Conservation (phyloP, 352 stramenopile species). For the Phytophthora nicotianae region DNA sequence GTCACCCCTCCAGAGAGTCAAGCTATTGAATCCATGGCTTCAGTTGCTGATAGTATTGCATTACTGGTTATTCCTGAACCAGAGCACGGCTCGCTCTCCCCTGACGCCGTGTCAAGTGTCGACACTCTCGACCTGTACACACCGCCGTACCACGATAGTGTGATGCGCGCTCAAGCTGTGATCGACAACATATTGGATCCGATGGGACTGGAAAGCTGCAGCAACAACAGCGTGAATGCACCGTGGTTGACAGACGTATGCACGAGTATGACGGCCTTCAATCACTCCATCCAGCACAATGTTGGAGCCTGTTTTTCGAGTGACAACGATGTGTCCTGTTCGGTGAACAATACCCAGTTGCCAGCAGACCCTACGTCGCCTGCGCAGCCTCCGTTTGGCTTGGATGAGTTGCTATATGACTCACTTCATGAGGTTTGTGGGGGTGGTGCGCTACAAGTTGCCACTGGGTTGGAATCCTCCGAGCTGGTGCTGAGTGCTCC, state of each 20-base stretch:
- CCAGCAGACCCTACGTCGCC: slow-evolving; percentile 28
- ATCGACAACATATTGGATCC: slow-evolving; percentile 39
- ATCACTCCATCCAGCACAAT: slow-evolving; percentile 4
- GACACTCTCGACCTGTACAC: slow-evolving; percentile 19
- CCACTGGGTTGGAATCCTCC: slow-evolving; percentile 2
- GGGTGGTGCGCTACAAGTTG: slow-evolving; percentile 2
- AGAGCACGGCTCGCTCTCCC: slow-evolving; percentile 35
- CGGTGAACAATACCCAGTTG: neutral
- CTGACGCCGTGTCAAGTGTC: slow-evolving; percentile 40
- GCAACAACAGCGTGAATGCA: neutral
- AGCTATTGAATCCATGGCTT: neutral
- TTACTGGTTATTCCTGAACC: neutral
- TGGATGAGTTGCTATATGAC: slow-evolving; percentile 38
- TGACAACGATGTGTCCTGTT: slow-evolving; percentile 9
- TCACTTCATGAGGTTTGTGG: slow-evolving; percentile 27
- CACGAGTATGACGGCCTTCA: neutral
- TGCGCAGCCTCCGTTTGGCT: slow-evolving; percentile 27
- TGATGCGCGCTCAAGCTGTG: slow-evolving; percentile 28
- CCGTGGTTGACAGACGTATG: neutral
- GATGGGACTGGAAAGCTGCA: slow-evolving; percentile 29
- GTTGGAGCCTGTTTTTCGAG: slow-evolving; percentile 14
- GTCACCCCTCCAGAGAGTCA: neutral
- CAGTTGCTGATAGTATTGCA: neutral
- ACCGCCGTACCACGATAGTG: slow-evolving; percentile 13
- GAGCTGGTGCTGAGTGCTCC: slow-evolving; percentile 19